Percentiles rank a stretch among this genome's conserved stretches.
Evolutionary conservation across 2,329 filamentous ascomycete genomes (phyloP).

Genomic region (Allantophomopsis lycopodina): DNA sequence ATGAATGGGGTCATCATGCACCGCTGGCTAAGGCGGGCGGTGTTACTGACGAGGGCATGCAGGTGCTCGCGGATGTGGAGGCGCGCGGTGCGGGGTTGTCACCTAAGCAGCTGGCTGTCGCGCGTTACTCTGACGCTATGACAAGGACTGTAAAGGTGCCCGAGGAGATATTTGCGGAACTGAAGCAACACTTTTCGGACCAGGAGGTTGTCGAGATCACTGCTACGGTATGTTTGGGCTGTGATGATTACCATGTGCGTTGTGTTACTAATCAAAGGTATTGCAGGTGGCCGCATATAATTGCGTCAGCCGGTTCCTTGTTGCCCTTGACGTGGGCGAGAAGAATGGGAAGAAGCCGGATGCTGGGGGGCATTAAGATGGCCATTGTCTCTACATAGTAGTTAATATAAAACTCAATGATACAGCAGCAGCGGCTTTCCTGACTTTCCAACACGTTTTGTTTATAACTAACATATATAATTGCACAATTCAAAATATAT

Average conservation of each 20-base stretch:
- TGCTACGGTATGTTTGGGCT: slow-evolving; percentile 32
- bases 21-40: slow-evolving; percentile 31
- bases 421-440: no score
- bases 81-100: slow-evolving; percentile 26
- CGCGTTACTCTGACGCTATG: slow-evolving; percentile 74
- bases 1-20: slow-evolving; percentile 72
- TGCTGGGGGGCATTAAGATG: no score
- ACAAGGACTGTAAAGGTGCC: slow-evolving; percentile 57
- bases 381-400: no score
- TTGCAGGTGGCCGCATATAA: slow-evolving; percentile 59
- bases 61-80: slow-evolving; percentile 13
- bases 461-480: no score
- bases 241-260: not conserved
- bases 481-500: no score
- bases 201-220: slow-evolving; percentile 71
- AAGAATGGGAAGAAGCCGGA: slow-evolving; percentile 9
- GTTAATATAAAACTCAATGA: no score
- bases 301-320: slow-evolving; percentile 71
- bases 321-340: slow-evolving; percentile 50
- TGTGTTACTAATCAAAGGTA: slow-evolving; percentile 1
- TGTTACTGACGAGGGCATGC: slow-evolving; percentile 14
- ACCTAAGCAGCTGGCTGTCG: slow-evolving; percentile 50
- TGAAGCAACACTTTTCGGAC: slow-evolving; percentile 51
- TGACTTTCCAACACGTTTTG: no score
- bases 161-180: slow-evolving; percentile 50